Percentiles rank a stretch among this genome's conserved stretches.
phyloP scores from a whole-genome alignment of 805 yeast genomes.

The Starmerella bacillaris region DNA sequence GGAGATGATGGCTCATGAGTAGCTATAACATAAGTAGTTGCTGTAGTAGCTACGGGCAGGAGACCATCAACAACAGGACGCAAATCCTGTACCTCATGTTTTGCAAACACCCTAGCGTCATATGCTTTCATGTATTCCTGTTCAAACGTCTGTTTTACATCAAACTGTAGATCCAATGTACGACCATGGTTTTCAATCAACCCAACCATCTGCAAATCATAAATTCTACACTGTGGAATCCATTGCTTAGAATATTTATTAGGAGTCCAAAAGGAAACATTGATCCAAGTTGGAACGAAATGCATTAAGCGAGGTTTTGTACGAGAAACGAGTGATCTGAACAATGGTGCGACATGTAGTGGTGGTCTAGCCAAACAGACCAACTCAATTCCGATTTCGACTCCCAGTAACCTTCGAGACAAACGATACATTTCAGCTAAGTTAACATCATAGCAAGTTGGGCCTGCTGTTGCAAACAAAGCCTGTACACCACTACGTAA shows the following conservation, averaged over 20 bases:
- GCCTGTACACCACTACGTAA: conserved; percentile 85
- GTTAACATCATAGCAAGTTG: conserved; percentile 86
- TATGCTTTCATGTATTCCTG: conserved; percentile 35
- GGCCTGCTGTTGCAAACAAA: conserved; percentile 73
- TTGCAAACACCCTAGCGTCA: conserved; percentile 39
- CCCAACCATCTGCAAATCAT: conserved; percentile 97
- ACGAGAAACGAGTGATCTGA: conserved; percentile 58
- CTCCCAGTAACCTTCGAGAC: conserved; percentile 50
- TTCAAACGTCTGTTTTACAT: conserved; percentile 6
- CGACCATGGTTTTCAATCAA: conserved; percentile 78
- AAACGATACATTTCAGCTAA: conserved; percentile 57
- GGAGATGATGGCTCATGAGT: neutral
- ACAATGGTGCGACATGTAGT: conserved; percentile 75
- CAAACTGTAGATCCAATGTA: conserved; percentile 34
- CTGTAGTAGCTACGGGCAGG: neutral
- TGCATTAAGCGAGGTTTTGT: conserved; percentile 9
- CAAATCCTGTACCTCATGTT: neutral
- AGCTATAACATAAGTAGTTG: neutral
- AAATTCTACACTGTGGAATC: conserved; percentile 88
- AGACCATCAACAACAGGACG: neutral
- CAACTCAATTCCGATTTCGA: conserved; percentile 76
- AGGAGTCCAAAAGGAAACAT: conserved; percentile 73
- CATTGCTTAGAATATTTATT: conserved; percentile 34
- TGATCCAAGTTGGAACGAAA: conserved; percentile 79
- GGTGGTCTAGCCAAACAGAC: conserved; percentile 84